Conservation (phyloP, 305 asterid species). For the Striga hermonthica region DNA sequence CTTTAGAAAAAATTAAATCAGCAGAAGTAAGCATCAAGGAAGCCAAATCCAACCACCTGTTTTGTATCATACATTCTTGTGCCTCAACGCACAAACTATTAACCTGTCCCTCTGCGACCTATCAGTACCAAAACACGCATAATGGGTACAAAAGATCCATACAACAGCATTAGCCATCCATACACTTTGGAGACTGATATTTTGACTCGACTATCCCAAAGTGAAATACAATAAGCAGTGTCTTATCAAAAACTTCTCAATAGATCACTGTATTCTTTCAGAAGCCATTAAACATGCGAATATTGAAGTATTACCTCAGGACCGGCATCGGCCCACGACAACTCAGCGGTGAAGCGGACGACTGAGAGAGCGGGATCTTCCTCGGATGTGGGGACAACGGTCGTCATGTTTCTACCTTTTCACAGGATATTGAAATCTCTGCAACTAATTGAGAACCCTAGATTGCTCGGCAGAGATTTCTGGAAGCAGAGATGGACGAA, state of each 20-base stretch:
- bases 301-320: slow-evolving; percentile 52
- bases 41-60: slow-evolving; percentile 82
- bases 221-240: neutral
- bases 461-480: slow-evolving; percentile 36
- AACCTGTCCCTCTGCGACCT: slow-evolving; percentile 90
- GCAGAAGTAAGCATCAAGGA: slow-evolving; percentile 83
- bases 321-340: slow-evolving; percentile 98
- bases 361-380: slow-evolving; percentile 86
- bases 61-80: slow-evolving; percentile 57
- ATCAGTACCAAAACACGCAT: slow-evolving; percentile 17
- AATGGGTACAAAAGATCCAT: neutral
- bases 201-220: too few species aligned
- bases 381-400: slow-evolving; percentile 86
- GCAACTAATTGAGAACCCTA: slow-evolving; percentile 22
- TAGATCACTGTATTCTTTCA: slow-evolving; percentile 14
- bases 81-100: slow-evolving; percentile 71
- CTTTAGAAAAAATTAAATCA: slow-evolving; percentile 75
- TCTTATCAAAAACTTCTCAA: neutral
- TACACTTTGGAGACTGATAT: neutral
- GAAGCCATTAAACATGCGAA: neutral
- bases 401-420: slow-evolving; percentile 49
- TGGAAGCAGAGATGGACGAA: neutral
- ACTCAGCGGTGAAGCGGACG: slow-evolving; percentile 71
- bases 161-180: neutral
- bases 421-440: slow-evolving; percentile 20